Evolutionary conservation across 106 monocot species (phyloP), one percentile per base, ranked within the genome.

Genomic region (Chionographis japonica): DNA sequence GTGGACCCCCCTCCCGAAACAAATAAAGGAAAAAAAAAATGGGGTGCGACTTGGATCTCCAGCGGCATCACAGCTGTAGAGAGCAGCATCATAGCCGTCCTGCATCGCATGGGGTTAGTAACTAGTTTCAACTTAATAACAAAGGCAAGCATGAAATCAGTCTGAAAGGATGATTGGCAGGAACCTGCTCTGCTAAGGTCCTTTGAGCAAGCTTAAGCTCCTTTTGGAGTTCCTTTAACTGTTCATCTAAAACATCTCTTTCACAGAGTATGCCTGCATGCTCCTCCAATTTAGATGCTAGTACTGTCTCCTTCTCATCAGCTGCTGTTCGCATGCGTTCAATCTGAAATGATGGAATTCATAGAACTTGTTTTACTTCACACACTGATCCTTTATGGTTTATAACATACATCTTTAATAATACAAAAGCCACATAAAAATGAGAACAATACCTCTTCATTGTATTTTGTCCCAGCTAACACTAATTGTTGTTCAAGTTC

Each of bases 121-220:
- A 27, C 27, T 27, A 27, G 27, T 46, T 10, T 46, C 46, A 46
- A 6, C 5, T 10, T 10, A 46, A 46, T 46, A 46, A 46, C 9
- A 46, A 6, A 46, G 46, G 46, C 46, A 46, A 46, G 9, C 46
- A 46, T 6, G 9, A 46, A 46, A 10, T 46, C 46, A 46, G 46
- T 46, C 46, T 46, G 27, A 27, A 46, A 5, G 46, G 5, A 46
- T 46, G 9, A 46, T 46, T 46, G 9, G 46, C 46, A 6, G 9
- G 3, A 50, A 89, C 93, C 93, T 86, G 80, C 59, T 89, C 76
- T 54, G 72, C 40, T 9, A 83, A 68, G 56, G 76, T 58, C 16
- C 19, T 73, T n/a, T 78, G 73, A 58, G 82, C 84, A 63, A 76
- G 64, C 68, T 78, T 60, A 18, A 88, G 77, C 62, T 81, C 83